These are phyloP conservation scores for Monosporozyma siamensis DNA, from an alignment of 805 yeast genomes.

Conservation along the genomic window DNA sequence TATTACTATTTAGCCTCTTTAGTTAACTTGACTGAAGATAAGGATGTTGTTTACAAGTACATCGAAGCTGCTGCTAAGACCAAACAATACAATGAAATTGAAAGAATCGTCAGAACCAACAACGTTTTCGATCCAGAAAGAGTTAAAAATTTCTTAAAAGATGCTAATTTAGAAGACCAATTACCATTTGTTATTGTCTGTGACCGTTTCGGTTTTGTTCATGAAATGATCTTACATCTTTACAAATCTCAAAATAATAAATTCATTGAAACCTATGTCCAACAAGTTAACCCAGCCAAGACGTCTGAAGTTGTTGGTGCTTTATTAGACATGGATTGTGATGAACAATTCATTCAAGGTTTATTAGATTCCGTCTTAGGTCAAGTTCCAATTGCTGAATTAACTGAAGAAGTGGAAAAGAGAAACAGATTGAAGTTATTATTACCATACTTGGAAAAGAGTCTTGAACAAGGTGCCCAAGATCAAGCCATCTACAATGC, in stretches of 20 bases:
- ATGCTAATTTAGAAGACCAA: conserved; percentile 88
- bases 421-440: conserved; percentile 87
- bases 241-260: conserved; percentile 94
- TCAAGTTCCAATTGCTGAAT: conserved; percentile 82
- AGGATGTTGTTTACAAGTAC: conserved; percentile 92
- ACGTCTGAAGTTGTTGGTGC: conserved; percentile 97
- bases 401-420: conserved; percentile 92
- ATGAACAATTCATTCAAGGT: conserved; percentile 74
- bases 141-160: conserved; percentile 94
- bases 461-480: conserved; percentile 71
- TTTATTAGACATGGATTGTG: conserved; percentile 93
- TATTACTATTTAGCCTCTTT: conserved; percentile 89
- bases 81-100: conserved; percentile 89
- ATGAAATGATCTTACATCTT: conserved; percentile 84
- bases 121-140: conserved; percentile 92
- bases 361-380: conserved; percentile 81
- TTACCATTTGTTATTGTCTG: conserved; percentile 93
- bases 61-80: conserved; percentile 88
- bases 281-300: conserved; percentile 91
- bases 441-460: conserved; percentile 86
- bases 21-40: conserved; percentile 87
- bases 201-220: conserved; percentile 84
- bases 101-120: conserved; percentile 90
- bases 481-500: conserved; percentile 92
- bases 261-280: conserved; percentile 95